These are phyloP conservation scores for Geosmithia flava DNA, from an alignment of 2,329 filamentous ascomycete species.

Conservation along the genomic window DNA sequence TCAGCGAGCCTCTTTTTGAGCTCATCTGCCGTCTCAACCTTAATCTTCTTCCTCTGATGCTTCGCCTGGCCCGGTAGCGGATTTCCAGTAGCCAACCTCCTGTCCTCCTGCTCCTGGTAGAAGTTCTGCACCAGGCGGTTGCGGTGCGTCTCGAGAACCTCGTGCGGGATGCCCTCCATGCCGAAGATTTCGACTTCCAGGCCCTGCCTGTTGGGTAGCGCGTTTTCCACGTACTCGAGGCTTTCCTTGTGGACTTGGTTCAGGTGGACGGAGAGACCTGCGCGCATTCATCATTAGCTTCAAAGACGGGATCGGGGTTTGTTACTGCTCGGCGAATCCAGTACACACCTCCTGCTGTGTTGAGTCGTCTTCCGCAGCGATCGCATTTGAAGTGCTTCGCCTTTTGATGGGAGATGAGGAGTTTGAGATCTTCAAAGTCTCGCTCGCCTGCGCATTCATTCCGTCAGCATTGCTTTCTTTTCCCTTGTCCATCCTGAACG, in stretches of 20 bases:
- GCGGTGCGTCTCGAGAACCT: slow-evolving; percentile 71
- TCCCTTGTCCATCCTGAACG: neutral
- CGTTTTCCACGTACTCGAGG: slow-evolving; percentile 79
- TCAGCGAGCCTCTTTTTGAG: slow-evolving; percentile 71
- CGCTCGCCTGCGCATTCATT: slow-evolving; percentile 52
- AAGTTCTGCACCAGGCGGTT: slow-evolving; percentile 77
- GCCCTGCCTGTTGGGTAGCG: slow-evolving; percentile 71
- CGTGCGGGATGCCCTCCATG: slow-evolving; percentile 91
- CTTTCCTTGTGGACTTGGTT: slow-evolving; percentile 97
- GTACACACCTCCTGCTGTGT: slow-evolving; percentile 77
- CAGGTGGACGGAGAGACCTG: slow-evolving; percentile 92
- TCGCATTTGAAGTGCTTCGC: slow-evolving; percentile 99
- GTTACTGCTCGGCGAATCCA: neutral
- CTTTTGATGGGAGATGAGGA: slow-evolving; percentile 93
- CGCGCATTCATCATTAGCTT: neutral
- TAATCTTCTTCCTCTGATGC: slow-evolving; percentile 56
- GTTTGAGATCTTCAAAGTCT: slow-evolving; percentile 95
- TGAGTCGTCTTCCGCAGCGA: slow-evolving; percentile 73
- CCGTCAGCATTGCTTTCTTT: slow-evolving; percentile 4
- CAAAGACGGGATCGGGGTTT: neutral
- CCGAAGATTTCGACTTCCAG: slow-evolving; percentile 95
- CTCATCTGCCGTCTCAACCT: slow-evolving; percentile 64
- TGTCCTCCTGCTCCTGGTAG: slow-evolving; percentile 74
- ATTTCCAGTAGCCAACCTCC: slow-evolving; percentile 73
- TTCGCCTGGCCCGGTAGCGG: slow-evolving; percentile 58